Conservation (phyloP, 2,329 filamentous ascomycete species). For the Colletotrichum abscissum region DNA sequence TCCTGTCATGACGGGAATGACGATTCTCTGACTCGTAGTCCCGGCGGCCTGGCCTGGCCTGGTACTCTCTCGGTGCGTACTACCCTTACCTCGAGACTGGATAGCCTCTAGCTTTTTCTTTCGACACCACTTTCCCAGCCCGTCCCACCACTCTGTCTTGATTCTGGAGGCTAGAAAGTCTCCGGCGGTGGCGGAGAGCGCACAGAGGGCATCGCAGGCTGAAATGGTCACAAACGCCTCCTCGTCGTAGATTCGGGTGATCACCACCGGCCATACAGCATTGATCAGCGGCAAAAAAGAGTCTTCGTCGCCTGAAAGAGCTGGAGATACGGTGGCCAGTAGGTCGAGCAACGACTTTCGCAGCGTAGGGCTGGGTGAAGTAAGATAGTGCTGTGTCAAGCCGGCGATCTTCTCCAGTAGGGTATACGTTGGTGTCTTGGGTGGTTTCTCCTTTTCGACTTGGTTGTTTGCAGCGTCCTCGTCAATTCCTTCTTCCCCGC, state of each 20-base stretch:
- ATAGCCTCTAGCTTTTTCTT: slow-evolving; percentile 54
- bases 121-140: slow-evolving; percentile 62
- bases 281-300: slow-evolving; percentile 91
- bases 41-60: background rate
- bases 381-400: slow-evolving; percentile 90
- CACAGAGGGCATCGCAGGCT: slow-evolving; percentile 75
- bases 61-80: background rate
- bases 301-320: slow-evolving; percentile 81
- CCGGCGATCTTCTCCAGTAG: slow-evolving; percentile 84
- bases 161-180: slow-evolving; percentile 85
- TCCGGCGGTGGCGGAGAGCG: slow-evolving; percentile 78
- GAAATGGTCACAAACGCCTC: slow-evolving; percentile 77
- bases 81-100: slow-evolving; percentile 6
- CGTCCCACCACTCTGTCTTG: slow-evolving; percentile 75
- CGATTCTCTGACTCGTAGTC: slow-evolving; percentile 31
- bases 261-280: slow-evolving; percentile 87
- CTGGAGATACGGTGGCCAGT: slow-evolving; percentile 76
- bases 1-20: slow-evolving; percentile 42
- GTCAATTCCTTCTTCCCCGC: slow-evolving; percentile 41
- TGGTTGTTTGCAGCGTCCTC: slow-evolving; percentile 17
- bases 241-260: slow-evolving; percentile 72
- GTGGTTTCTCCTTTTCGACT: slow-evolving; percentile 61
- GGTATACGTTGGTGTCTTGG: slow-evolving; percentile 83
- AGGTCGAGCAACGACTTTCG: slow-evolving; percentile 83
- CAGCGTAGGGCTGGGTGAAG: slow-evolving; percentile 83